Evolutionary conservation across 164 flowering plant species (phyloP).

Genomic region (Hamamelis virginiana): DNA sequence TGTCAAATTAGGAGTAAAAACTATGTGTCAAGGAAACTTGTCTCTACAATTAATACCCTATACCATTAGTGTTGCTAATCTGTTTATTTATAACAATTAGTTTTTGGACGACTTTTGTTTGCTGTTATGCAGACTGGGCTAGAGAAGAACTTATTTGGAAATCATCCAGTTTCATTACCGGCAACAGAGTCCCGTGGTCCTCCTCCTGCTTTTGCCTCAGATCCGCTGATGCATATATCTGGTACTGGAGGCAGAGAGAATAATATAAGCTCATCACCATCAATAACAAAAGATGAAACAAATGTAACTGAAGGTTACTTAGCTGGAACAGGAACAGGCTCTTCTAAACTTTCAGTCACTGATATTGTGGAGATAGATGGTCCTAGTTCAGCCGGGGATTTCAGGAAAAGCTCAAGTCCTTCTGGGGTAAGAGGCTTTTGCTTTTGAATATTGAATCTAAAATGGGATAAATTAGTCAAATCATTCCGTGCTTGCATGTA

Average conservation of each 20-base stretch:
- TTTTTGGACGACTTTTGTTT: slow-evolving; percentile 4
- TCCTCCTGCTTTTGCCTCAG: slow-evolving; percentile 94
- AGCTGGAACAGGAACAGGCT: slow-evolving; percentile 29
- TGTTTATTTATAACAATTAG: neutral
- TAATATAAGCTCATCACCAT: slow-evolving; percentile 25
- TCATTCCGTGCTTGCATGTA: neutral
- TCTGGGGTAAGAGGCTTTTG: slow-evolving; percentile 55
- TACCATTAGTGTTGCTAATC: neutral
- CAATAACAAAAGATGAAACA: slow-evolving; percentile 27
- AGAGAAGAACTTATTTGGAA: slow-evolving; percentile 86
- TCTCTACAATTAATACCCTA: too few species aligned
- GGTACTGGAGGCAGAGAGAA: slow-evolving; percentile 33
- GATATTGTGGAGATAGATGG: slow-evolving; percentile 79
- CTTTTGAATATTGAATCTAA: slow-evolving; percentile 6
- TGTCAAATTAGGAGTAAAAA: too few species aligned
- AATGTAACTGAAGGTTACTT: slow-evolving; percentile 31
- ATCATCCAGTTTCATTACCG: slow-evolving; percentile 66
- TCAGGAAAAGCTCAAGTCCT: slow-evolving; percentile 63
- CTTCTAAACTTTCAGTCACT: slow-evolving; percentile 37
- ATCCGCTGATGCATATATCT: slow-evolving; percentile 54
- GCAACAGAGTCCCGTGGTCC: slow-evolving; percentile 56
- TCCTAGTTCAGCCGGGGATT: slow-evolving; percentile 52
- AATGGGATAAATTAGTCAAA: neutral
- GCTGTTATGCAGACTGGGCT: slow-evolving; percentile 75
- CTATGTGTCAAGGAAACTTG: too few species aligned